phyloP scores from a whole-genome alignment of 2,329 filamentous ascomycete genomes.

The Scopulariopsis brevicaulis region DNA sequence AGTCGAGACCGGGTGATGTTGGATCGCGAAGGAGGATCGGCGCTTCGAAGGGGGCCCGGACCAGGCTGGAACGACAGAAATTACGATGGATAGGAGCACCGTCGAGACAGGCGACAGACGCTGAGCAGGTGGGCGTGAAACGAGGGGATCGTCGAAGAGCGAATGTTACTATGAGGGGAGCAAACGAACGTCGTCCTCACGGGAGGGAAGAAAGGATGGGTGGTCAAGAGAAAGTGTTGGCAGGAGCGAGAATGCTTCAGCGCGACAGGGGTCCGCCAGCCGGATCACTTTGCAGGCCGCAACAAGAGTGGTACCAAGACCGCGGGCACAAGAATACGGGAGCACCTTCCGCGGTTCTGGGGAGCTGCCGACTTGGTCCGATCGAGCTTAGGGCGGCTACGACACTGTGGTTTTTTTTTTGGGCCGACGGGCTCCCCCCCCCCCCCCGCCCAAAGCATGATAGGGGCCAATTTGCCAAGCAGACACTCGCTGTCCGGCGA shows the following conservation, averaged over 20 bases:
- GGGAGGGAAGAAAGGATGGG: neutral
- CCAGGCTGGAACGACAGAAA: neutral
- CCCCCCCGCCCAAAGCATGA: neutral
- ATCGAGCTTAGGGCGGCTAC: neutral
- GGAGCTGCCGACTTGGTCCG: neutral
- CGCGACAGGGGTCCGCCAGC: neutral
- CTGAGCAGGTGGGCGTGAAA: neutral
- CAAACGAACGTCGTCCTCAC: conserved; percentile 3
- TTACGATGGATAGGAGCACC: neutral
- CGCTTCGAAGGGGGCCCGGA: neutral
- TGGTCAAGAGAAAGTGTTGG: conserved; percentile 3
- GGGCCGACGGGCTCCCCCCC: neutral
- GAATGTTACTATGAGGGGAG: neutral
- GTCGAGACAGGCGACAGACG: neutral
- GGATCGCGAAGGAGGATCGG: neutral
- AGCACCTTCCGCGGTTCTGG: neutral
- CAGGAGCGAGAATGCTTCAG: neutral
- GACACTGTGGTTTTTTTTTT: neutral
- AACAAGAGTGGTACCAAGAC: neutral
- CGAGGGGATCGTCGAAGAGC: conserved; percentile 7
- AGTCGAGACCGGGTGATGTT: neutral
- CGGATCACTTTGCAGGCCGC: neutral
- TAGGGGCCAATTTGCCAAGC: neutral
- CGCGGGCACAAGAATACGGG: neutral
- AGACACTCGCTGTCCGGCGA: neutral